Conservation (phyloP, 192 early-diverging fungal genomes). For the Fimicolochytrium jonesii region DNA sequence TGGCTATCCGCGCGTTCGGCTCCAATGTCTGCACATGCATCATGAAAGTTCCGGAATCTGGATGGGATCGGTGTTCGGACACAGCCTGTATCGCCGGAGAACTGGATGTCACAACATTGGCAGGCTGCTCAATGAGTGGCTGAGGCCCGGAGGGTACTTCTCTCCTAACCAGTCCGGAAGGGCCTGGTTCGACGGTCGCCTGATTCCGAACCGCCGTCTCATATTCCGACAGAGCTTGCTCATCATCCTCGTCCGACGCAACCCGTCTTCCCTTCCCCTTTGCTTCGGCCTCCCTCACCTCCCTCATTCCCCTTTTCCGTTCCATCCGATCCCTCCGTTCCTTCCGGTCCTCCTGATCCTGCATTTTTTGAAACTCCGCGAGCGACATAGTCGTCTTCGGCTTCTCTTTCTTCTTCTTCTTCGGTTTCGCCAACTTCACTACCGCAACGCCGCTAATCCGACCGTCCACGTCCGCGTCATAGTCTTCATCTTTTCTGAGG, state of each 20-base stretch:
- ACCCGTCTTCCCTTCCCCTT: neutral
- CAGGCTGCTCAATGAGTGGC: too few species aligned
- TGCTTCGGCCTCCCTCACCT: neutral
- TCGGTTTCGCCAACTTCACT: neutral
- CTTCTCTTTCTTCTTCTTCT: neutral
- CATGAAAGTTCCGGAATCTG: too few species aligned
- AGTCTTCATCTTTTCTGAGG: neutral
- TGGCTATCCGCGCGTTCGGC: neutral
- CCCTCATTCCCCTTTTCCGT: neutral
- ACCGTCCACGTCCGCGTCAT: neutral
- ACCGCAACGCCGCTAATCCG: too few species aligned
- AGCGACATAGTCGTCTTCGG: slow-evolving; percentile 3
- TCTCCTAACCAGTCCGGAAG: too few species aligned
- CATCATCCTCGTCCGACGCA: too few species aligned
- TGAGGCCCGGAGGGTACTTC: too few species aligned
- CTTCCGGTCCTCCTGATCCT: neutral
- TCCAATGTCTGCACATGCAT: neutral
- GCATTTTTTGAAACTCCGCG: neutral
- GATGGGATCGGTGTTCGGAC: too few species aligned
- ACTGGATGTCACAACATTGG: too few species aligned
- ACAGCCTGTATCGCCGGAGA: too few species aligned
- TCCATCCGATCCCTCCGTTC: neutral
- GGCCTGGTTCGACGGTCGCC: too few species aligned
- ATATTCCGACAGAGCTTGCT: too few species aligned
- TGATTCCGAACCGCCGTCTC: too few species aligned